Conservation (phyloP, 2,329 filamentous ascomycete genomes). For the Fusarium devonianum region DNA sequence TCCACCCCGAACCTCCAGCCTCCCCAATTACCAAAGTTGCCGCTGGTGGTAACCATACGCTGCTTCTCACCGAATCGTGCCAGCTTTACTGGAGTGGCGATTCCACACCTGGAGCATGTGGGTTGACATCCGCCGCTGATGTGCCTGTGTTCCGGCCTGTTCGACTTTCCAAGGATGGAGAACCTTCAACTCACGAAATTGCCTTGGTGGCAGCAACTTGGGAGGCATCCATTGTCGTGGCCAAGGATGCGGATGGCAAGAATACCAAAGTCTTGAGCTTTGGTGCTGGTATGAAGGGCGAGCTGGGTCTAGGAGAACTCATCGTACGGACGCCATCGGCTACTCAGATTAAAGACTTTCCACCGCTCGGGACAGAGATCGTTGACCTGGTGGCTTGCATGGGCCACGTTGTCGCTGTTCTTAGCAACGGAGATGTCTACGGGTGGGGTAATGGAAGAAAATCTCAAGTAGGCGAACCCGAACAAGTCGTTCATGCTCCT, state of each 20-base stretch:
- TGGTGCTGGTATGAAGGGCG: constrained; percentile 74
- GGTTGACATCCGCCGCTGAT: constrained; percentile 46
- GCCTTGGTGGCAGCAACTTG: constrained; percentile 74
- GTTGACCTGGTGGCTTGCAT: constrained; percentile 75
- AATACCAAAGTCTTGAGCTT: constrained; percentile 65
- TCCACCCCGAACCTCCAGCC: constrained; percentile 52
- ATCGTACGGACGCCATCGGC: constrained; percentile 58
- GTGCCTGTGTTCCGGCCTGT: constrained; percentile 51
- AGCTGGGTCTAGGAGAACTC: constrained; percentile 69
- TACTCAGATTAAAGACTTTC: constrained; percentile 66
- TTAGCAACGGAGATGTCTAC: constrained; percentile 78
- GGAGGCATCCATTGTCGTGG: constrained; percentile 73
- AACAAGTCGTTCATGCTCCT: constrained; percentile 63
- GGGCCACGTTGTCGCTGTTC: constrained; percentile 76
- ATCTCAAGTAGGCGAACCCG: constrained; percentile 75
- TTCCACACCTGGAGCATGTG: constrained; percentile 62
- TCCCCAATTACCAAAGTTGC: constrained; percentile 51
- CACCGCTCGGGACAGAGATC: constrained; percentile 65
- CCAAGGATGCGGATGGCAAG: constrained; percentile 52
- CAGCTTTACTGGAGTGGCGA: constrained; percentile 72
- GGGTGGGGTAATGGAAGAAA: constrained; percentile 91
- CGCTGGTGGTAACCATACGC: constrained; percentile 86
- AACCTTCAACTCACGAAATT: constrained; percentile 41
- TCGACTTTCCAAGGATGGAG: constrained; percentile 45
- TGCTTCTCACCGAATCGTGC: constrained; percentile 70